Evolutionary conservation across 1,284 basidiomycete genomes (phyloP), one percentile per base, ranked within the genome.

Genomic region (Malassezia nana): DNA sequence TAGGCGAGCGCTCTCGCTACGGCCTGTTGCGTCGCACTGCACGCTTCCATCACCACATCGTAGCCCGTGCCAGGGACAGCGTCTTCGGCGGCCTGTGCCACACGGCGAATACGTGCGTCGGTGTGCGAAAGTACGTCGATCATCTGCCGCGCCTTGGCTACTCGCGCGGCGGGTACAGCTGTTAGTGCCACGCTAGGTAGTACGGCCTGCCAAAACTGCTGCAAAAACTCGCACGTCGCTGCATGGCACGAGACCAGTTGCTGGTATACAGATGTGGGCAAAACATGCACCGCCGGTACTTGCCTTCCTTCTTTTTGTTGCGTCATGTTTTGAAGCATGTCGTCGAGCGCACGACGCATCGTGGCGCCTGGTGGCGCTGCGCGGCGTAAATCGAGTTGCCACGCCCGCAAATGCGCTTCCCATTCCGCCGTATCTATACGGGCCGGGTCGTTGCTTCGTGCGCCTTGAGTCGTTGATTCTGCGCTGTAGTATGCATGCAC

Each of bases 141-240:
- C 54, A 56, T 56, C 3, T 24, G 24, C 16, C 15, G 26, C 13
- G 54, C 54, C 26, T 46, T 50, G 15, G 29, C 15, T 6, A 32
- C 44, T 2, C 54, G 48, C 30, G 50, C 10, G 1, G 24, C 16
- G 13, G 40, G 40, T 18, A 18, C 42, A 5, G 15, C 28, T 20
- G 40, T 28, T 6, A 60, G 58, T 13, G 39, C 39, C 2, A 55
- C 35, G 2, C 48, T 29, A 1, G 91, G 91, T 52, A 91, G 85
- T 46, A 88, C 81, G 0, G 89, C 81, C 9, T 84, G 80, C 90
- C 91, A 98, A 71, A 90, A 96, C 71, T 96, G 92, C 9, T 92
- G 82, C 9, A 99, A 78, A 73, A 96, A 95, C 75, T 99, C 92
- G 63, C 88, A 90, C 2, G 90, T 85, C 1, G 90, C 85, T 0